These are phyloP conservation scores for Nemania sp. DNA, from an alignment of 2,329 filamentous ascomycete species.

Conservation along the genomic window DNA sequence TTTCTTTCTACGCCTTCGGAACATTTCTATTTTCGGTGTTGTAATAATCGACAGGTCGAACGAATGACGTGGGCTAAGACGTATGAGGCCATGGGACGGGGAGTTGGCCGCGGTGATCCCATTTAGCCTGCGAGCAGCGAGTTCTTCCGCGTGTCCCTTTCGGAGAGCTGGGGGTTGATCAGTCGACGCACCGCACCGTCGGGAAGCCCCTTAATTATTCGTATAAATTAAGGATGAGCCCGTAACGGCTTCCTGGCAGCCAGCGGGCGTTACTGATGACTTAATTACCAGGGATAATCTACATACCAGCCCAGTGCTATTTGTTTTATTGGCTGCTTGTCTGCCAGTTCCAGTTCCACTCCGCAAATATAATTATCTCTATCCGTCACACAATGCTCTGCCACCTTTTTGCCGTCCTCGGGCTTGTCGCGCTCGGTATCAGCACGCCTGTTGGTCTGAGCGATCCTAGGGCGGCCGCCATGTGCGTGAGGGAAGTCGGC, in stretches of 20 bases:
- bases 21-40: constrained; percentile 12
- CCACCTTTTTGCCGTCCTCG: constrained; percentile 12
- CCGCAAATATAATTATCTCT: background rate
- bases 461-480: background rate
- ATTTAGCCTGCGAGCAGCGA: constrained; percentile 27
- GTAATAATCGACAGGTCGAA: background rate
- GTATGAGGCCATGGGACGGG: background rate
- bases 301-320: constrained; percentile 5
- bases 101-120: constrained; percentile 5
- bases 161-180: constrained; percentile 11
- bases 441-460: constrained; percentile 14
- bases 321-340: constrained; percentile 4
- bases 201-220: background rate
- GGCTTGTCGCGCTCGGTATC: constrained; percentile 18
- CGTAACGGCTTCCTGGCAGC: constrained; percentile 6
- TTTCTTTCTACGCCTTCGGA: background rate
- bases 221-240: constrained; percentile 15
- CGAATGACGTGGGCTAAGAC: constrained; percentile 19
- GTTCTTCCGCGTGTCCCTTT: constrained; percentile 22
- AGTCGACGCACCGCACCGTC: background rate
- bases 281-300: constrained; percentile 16
- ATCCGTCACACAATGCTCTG: constrained; percentile 16
- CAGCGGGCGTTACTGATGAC: constrained; percentile 8
- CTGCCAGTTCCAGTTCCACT: constrained; percentile 4
- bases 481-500: constrained; percentile 19